Evolutionary conservation across 805 yeast genomes (phyloP).

Genomic region (Scheffersomyces lignosus): DNA sequence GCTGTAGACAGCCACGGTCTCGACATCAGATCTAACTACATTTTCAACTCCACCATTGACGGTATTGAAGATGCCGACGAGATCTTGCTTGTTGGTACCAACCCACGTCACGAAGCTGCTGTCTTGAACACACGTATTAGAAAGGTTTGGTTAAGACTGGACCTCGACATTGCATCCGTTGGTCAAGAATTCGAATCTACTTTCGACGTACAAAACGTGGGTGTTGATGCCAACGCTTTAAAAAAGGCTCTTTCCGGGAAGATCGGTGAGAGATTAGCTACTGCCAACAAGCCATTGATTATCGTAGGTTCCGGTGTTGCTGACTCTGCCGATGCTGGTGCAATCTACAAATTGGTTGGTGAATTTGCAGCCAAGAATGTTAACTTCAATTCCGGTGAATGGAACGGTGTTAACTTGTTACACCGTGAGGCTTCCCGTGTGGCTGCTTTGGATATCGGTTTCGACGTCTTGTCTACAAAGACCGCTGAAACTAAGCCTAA

Average conservation of each 20-base stretch:
- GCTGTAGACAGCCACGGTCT: constrained; percentile 62
- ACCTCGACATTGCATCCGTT: constrained; percentile 66
- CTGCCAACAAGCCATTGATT: constrained; percentile 73
- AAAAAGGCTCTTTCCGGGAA: constrained; percentile 62
- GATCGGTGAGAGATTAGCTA: constrained; percentile 63
- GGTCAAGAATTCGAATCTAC: constrained; percentile 82
- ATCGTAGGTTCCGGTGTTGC: constrained; percentile 79
- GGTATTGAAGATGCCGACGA: constrained; percentile 85
- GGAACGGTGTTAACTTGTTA: constrained; percentile 80
- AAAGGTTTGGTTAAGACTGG: constrained; percentile 71
- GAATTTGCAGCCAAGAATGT: constrained; percentile 55
- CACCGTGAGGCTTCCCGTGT: constrained; percentile 88
- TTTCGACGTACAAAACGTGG: constrained; percentile 62
- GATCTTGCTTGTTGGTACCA: constrained; percentile 77
- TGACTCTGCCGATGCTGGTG: constrained; percentile 63
- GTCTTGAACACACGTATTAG: constrained; percentile 82
- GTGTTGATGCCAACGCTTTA: constrained; percentile 58
- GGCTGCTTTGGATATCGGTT: constrained; percentile 85
- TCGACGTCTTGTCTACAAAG: constrained; percentile 52
- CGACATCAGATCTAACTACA: constrained; percentile 75
- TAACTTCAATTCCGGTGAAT: constrained; percentile 65
- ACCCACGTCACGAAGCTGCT: constrained; percentile 89
- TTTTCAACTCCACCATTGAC: constrained; percentile 75
- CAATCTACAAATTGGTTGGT: constrained; percentile 59
- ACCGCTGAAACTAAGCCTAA: constrained; percentile 58